Percentiles rank a stretch among this genome's conserved stretches.
These are phyloP conservation scores for Acrocalymma vagum DNA, from an alignment of 2,329 filamentous ascomycete species.

Conservation along the genomic window DNA sequence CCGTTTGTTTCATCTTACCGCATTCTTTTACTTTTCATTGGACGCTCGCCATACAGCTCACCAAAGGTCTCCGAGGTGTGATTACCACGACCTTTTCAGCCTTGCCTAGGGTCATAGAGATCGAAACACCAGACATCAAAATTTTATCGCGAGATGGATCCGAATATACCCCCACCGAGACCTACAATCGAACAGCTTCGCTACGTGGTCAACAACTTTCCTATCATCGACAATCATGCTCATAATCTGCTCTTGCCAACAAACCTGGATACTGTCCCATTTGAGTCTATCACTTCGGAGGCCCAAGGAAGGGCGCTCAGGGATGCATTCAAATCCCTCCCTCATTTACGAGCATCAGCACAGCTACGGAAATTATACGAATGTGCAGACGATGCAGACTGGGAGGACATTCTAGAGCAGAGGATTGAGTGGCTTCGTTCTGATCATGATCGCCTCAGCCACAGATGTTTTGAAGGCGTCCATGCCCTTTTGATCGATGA, in stretches of 20 bases:
- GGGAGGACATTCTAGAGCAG: constrained; percentile 63
- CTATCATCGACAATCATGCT: constrained; percentile 78
- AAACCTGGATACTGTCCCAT: constrained; percentile 58
- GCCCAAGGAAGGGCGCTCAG: constrained; percentile 73
- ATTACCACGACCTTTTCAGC: no score
- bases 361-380: constrained; percentile 73
- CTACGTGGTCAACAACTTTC: constrained; percentile 50
- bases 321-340: constrained; percentile 68
- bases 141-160: no score
- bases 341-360: constrained; percentile 74
- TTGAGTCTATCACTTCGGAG: constrained; percentile 75
- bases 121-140: no score
- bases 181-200: constrained; percentile 42
- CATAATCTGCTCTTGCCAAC: constrained; percentile 70
- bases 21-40: no score
- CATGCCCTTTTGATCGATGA: constrained; percentile 83
- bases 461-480: constrained; percentile 74
- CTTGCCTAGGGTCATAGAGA: no score
- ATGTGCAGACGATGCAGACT: constrained; percentile 65
- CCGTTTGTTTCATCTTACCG: no score
- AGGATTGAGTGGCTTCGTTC: constrained; percentile 57
- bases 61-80: no score
- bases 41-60: no score
- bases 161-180: constrained; percentile 16
- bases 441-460: constrained; percentile 64